A percentile compares a stretch with the other conserved stretches of the same genome.
Evolutionary conservation across 2,329 filamentous ascomycete genomes (phyloP).

Genomic region (Pseudovirgaria hyperparasitica): DNA sequence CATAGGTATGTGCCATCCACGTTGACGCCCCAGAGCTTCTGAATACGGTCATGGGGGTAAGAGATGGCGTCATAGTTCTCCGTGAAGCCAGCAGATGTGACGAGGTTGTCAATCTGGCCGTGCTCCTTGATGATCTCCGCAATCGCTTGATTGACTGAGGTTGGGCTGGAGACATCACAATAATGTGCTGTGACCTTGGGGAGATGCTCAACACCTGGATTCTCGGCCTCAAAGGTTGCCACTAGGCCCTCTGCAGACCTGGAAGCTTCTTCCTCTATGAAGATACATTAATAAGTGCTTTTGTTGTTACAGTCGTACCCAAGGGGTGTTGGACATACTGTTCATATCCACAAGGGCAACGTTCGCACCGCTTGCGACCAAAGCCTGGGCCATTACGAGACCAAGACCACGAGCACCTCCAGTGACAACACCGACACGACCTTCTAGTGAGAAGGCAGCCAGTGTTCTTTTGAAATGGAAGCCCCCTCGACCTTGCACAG

Average conservation of each 20-base stretch:
- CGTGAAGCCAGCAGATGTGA: conserved; percentile 92
- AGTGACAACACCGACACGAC: conserved; percentile 72
- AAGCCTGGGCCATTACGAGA: conserved; percentile 82
- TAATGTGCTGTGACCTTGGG: conserved; percentile 85
- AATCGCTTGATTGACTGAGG: conserved; percentile 64
- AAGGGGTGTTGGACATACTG: conserved; percentile 41
- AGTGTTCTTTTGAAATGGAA: conserved; percentile 77
- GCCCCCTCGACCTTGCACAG: conserved; percentile 64
- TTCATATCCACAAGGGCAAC: conserved; percentile 91
- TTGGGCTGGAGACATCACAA: conserved; percentile 70
- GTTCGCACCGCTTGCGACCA: conserved; percentile 78
- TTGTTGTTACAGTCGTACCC: not conserved
- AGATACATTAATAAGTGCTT: conserved; percentile 1
- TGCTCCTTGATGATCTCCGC: conserved; percentile 57
- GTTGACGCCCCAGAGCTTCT: conserved; percentile 90
- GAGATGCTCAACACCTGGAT: conserved; percentile 57
- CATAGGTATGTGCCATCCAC: conserved; percentile 89
- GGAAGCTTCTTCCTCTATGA: conserved; percentile 66
- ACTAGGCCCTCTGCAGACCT: conserved; percentile 63
- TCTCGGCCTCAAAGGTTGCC: conserved; percentile 64
- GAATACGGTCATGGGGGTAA: conserved; percentile 81
- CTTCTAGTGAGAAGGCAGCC: conserved; percentile 74
- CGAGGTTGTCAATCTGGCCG: conserved; percentile 77
- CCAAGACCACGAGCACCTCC: conserved; percentile 83
- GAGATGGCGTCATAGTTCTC: conserved; percentile 89